These are phyloP conservation scores for Bocquillonia castaneifolia DNA, from an alignment of 441 rosid genomes.

Conservation along the genomic window DNA sequence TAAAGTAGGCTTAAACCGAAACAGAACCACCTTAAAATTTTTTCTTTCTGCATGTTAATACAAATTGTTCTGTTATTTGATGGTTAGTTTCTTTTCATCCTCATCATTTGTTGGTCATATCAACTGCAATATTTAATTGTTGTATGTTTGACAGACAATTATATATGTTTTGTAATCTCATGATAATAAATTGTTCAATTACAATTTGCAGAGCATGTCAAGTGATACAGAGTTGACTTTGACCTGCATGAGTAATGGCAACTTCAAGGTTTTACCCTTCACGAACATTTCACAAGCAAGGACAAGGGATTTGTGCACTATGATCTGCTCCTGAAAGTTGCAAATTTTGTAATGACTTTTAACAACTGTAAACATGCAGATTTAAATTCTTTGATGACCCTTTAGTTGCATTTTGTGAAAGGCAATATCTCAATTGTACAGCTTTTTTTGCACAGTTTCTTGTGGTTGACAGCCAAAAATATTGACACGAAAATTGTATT, in stretches of 20 bases:
- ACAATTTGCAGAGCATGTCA: slow-evolving; percentile 54
- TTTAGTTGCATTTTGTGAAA: not conserved
- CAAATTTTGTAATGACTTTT: not conserved
- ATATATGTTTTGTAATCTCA: not conserved
- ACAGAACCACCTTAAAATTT: not conserved
- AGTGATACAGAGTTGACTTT: slow-evolving; percentile 54
- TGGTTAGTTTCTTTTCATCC: not conserved
- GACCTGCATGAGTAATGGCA: slow-evolving; percentile 63
- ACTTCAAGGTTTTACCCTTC: slow-evolving; percentile 55
- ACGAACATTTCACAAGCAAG: slow-evolving; percentile 59
- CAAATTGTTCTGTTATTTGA: not conserved
- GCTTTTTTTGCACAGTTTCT: not conserved
- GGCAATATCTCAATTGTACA: not conserved
- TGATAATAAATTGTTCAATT: slow-evolving; percentile 3
- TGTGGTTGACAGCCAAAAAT: not conserved
- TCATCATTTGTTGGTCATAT: not conserved
- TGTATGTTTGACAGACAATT: not conserved
- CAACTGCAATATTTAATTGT: not conserved
- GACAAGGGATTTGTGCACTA: slow-evolving; percentile 61
- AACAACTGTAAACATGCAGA: not conserved
- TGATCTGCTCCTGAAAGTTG: slow-evolving; percentile 52
- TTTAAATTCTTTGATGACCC: not conserved
- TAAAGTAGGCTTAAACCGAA: not conserved
- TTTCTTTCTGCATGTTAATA: not conserved
- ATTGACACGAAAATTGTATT: not conserved